phyloP scores from a whole-genome alignment of 2,329 filamentous ascomycete genomes.

The Epicoccum sorghinum region DNA sequence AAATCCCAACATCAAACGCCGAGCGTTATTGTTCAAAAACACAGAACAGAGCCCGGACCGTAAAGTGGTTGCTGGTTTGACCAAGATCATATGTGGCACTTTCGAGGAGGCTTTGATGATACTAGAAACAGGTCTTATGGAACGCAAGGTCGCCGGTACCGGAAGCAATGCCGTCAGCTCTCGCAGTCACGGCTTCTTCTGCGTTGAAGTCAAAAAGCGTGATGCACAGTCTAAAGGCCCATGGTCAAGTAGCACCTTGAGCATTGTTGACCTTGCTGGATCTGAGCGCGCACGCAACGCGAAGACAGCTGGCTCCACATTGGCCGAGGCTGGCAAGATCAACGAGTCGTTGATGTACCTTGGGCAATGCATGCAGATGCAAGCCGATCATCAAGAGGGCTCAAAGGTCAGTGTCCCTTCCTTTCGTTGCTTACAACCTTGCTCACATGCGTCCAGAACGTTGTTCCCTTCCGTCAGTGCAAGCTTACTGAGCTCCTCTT shows the following conservation, averaged over 20 bases:
- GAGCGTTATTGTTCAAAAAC: conserved; percentile 86
- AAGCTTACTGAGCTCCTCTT: conserved; percentile 61
- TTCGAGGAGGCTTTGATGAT: conserved; percentile 87
- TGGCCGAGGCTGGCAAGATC: conserved; percentile 96
- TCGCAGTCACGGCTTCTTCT: conserved; percentile 94
- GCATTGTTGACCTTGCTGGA: conserved; percentile 90
- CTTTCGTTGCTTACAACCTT: background rate
- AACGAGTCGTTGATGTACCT: conserved; percentile 99
- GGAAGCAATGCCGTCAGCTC: conserved; percentile 92
- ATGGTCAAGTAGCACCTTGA: conserved; percentile 81
- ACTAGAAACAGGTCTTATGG: conserved; percentile 84
- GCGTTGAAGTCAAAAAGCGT: conserved; percentile 90
- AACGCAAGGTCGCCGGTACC: conserved; percentile 86
- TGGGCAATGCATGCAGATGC: conserved; percentile 94
- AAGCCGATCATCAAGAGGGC: conserved; percentile 76
- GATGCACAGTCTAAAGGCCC: conserved; percentile 59
- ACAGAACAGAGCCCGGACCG: conserved; percentile 86
- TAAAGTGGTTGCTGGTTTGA: conserved; percentile 92
- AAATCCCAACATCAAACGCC: conserved; percentile 62
- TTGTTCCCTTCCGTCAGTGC: conserved; percentile 74
- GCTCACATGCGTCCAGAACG: conserved; percentile 46
- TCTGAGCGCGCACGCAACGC: conserved; percentile 92
- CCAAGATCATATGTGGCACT: conserved; percentile 84
- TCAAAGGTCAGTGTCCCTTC: conserved; percentile 65
- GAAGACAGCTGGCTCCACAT: conserved; percentile 89